Percentiles rank a stretch among this genome's conserved stretches.
phyloP scores from a whole-genome alignment of 345 rosid species.

The Pistacia integerrima region DNA sequence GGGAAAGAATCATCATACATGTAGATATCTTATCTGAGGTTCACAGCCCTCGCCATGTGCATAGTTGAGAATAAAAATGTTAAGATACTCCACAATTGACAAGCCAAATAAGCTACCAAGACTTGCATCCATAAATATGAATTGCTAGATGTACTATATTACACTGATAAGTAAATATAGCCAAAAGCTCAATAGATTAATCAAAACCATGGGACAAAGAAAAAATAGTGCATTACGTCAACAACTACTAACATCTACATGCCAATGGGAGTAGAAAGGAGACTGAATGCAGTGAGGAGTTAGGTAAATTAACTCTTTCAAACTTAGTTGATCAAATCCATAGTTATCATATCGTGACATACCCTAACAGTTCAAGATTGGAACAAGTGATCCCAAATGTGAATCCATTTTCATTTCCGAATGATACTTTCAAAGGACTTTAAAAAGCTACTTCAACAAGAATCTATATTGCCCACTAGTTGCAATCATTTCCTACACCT shows the following conservation, averaged over 20 bases:
- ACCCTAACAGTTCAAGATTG: too few relatives aligned
- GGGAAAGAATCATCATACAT: background rate
- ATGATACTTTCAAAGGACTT: too few relatives aligned
- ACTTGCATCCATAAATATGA: background rate
- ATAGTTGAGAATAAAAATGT: background rate
- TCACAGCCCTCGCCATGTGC: too few relatives aligned
- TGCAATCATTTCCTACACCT: too few relatives aligned
- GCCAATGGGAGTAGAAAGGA: conserved; percentile 1
- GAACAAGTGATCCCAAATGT: too few relatives aligned
- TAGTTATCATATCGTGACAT: background rate
- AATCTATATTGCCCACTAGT: too few relatives aligned
- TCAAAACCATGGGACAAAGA: background rate
- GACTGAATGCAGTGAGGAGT: background rate
- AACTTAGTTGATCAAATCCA: background rate
- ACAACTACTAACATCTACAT: background rate
- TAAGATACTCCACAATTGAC: background rate
- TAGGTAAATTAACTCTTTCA: background rate
- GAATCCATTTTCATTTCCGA: too few relatives aligned
- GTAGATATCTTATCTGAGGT: background rate
- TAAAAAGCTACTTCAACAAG: too few relatives aligned
- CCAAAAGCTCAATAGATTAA: background rate
- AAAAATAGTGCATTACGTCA: background rate
- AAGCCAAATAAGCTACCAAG: background rate
- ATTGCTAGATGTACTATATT: background rate
- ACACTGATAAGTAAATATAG: background rate